Evolutionary conservation across 176 grass and related monocot genomes (phyloP).

Genomic region (Carex scoparia): DNA sequence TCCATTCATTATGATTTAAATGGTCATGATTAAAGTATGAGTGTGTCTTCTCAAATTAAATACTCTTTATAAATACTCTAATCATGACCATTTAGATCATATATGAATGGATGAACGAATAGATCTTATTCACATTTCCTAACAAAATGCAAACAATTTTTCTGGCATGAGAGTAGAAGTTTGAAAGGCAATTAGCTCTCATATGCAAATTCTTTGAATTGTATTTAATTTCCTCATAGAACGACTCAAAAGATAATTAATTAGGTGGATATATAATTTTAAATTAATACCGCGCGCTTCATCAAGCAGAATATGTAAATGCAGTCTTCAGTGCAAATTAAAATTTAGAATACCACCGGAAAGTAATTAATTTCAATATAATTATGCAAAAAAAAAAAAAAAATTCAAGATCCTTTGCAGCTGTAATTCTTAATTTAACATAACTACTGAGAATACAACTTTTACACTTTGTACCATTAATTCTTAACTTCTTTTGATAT

Average conservation of each 20-base stretch:
- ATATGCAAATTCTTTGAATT: neutral
- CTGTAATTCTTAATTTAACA: neutral
- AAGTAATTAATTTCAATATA: neutral
- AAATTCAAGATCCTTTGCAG: neutral
- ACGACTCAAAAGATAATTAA: no score
- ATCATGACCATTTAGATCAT: no score
- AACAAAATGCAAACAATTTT: neutral
- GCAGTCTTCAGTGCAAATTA: no score
- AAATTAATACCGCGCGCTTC: no score
- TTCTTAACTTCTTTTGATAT: neutral
- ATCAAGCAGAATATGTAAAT: no score
- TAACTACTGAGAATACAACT: neutral
- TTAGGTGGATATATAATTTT: no score
- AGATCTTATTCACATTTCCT: neutral
- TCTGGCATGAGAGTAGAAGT: neutral
- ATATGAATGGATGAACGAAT: no score
- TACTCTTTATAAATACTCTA: no score
- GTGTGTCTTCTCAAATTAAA: no score
- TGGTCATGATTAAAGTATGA: no score
- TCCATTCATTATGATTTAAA: no score
- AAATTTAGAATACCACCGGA: neutral
- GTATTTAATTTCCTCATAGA: neutral
- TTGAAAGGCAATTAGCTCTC: neutral
- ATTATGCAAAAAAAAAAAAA: neutral
- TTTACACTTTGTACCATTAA: neutral